Evolutionary conservation across 2,329 filamentous ascomycete species (phyloP).

Genomic region (Ophiocordyceps robertsii): DNA sequence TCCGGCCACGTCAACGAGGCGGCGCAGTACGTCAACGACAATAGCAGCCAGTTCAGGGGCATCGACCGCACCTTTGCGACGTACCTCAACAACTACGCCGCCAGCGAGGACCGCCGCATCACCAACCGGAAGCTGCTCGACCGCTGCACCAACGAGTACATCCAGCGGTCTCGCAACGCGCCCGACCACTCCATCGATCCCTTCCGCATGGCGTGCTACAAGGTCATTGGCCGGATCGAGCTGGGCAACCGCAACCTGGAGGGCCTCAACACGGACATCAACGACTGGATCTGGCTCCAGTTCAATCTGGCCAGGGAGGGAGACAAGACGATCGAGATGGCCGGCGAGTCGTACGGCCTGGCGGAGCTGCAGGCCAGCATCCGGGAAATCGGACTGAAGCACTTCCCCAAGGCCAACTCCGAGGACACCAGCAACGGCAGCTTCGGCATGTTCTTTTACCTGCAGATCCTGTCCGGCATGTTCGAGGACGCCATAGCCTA

Average conservation of each 20-base stretch:
- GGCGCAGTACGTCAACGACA: constrained; percentile 69
- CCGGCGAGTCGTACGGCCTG: constrained; percentile 51
- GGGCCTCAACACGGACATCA: constrained; percentile 48
- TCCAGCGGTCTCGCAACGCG: constrained; percentile 69
- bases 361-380: constrained; percentile 65
- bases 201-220: constrained; percentile 95
- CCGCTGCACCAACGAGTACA: constrained; percentile 81
- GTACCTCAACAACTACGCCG: constrained; percentile 76
- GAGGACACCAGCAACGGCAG: constrained; percentile 62
- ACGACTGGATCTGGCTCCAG: constrained; percentile 62
- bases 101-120: constrained; percentile 62
- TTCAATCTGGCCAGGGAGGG: constrained; percentile 56
- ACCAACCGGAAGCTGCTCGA: constrained; percentile 63
- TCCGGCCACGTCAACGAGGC: constrained; percentile 77
- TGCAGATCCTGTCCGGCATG: constrained; percentile 81
- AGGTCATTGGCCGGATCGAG: constrained; percentile 77
- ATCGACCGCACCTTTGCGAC: constrained; percentile 82
- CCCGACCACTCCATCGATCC: constrained; percentile 83
- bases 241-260: constrained; percentile 51
- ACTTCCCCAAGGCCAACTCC: constrained; percentile 71
- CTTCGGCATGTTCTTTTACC: constrained; percentile 85
- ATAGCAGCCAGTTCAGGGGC: constrained; percentile 70
- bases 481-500: constrained; percentile 90
- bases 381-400: constrained; percentile 75
- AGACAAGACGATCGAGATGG: constrained; percentile 49